Conservation (phyloP, 192 early-diverging fungal genomes). For the Polychytrium aggregatum region DNA sequence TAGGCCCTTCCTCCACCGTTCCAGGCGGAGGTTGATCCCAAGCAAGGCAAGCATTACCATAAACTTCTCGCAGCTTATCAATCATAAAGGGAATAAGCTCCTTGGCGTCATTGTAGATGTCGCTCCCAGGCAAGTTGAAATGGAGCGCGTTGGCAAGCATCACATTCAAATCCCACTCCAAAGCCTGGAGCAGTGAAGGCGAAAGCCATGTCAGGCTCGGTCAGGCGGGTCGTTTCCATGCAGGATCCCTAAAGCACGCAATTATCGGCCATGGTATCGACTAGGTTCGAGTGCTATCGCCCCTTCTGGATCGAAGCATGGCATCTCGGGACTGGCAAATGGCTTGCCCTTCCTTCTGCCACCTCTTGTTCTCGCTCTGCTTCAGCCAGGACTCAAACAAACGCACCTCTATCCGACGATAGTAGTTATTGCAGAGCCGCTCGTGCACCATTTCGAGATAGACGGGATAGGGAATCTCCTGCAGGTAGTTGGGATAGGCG, state of each 20-base stretch:
- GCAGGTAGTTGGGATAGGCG: slow-evolving; percentile 14
- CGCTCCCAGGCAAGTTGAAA: slow-evolving; percentile 5
- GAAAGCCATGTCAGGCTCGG: no score
- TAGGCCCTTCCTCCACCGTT: no score
- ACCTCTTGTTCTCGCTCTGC: background rate
- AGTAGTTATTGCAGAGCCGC: slow-evolving; percentile 12
- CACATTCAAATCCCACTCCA: slow-evolving; percentile 8
- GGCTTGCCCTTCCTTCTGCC: background rate
- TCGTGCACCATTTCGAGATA: slow-evolving; percentile 10
- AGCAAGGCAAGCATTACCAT: no score
- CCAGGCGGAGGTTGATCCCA: no score
- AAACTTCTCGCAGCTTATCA: no score
- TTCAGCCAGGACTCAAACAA: no score
- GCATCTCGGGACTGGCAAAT: no score
- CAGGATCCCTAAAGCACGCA: background rate
- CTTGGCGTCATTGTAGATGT: slow-evolving; percentile 3
- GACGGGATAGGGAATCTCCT: slow-evolving; percentile 12
- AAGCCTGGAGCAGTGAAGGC: slow-evolving; percentile 2
- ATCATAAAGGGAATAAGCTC: slow-evolving; percentile 1
- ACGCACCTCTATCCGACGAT: slow-evolving; percentile 13
- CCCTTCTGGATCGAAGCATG: no score
- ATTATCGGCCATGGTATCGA: background rate
- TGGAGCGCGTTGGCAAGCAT: slow-evolving; percentile 8
- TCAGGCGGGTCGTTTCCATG: no score
- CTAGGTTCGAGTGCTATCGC: no score